These are phyloP conservation scores for Chalciporus piperatus DNA, from an alignment of 768 basidiomycete species.

Conservation along the genomic window DNA sequence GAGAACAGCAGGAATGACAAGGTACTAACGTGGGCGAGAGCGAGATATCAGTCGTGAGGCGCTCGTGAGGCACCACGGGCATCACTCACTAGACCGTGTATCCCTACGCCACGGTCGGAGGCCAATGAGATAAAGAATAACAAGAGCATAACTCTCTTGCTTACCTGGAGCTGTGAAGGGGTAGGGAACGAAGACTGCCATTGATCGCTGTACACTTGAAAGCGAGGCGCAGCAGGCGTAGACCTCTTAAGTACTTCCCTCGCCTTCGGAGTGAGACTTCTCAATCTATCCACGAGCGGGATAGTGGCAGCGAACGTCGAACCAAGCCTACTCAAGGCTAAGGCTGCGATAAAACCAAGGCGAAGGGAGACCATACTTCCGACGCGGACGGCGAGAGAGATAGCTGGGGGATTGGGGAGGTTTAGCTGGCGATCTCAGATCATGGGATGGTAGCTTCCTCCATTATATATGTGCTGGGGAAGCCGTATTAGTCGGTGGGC, in stretches of 20 bases:
- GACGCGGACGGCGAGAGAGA: background rate
- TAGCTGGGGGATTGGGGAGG: background rate
- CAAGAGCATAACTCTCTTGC: background rate
- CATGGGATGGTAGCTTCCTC: too few relatives aligned
- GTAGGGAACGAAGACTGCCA: conserved; percentile 44
- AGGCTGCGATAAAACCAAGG: background rate
- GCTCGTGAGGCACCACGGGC: too few relatives aligned
- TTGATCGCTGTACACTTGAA: conserved; percentile 37
- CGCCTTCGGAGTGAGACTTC: conserved; percentile 15
- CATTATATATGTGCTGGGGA: too few relatives aligned
- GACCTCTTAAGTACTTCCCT: conserved; percentile 17
- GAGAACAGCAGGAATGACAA: conserved; percentile 41
- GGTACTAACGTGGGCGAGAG: conserved; percentile 17
- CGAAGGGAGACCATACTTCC: conserved; percentile 11
- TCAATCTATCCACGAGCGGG: conserved; percentile 17
- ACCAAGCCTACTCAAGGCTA: conserved; percentile 5
- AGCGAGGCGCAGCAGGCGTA: conserved; percentile 47
- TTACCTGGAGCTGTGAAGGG: conserved; percentile 41
- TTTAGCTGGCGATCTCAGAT: too few relatives aligned
- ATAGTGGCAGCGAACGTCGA: background rate
- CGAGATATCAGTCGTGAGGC: too few relatives aligned
- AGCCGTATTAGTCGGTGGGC: too few relatives aligned
- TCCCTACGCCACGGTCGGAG: conserved; percentile 16
- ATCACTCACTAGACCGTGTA: conserved; percentile 33
- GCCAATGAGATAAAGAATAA: background rate